Conservation (phyloP, 106 monocot genomes). For the Platanthera zijinensis region DNA sequence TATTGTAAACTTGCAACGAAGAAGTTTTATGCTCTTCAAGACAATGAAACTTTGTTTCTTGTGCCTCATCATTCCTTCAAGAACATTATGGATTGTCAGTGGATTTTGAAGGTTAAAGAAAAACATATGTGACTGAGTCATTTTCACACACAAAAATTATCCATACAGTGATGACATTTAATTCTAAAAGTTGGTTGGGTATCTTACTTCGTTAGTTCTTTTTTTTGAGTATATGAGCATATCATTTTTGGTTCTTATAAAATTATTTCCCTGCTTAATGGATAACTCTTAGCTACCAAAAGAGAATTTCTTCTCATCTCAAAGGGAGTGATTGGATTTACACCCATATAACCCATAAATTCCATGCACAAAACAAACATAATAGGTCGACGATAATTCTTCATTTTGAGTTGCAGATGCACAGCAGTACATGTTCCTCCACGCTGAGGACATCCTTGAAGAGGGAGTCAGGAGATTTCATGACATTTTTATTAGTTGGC, state of each 20-base stretch:
- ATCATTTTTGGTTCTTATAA: slow-evolving; percentile 3
- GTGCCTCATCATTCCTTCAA: no score
- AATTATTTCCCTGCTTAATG: background rate
- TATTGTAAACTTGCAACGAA: no score
- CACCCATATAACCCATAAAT: background rate
- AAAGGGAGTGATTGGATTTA: slow-evolving; percentile 1
- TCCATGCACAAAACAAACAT: background rate
- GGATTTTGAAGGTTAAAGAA: no score
- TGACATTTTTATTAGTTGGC: background rate
- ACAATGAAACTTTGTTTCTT: no score
- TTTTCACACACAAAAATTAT: background rate
- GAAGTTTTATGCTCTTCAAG: no score
- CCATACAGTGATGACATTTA: slow-evolving; percentile 10
- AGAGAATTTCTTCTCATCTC: background rate
- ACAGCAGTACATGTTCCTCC: background rate
- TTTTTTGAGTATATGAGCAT: slow-evolving; percentile 15
- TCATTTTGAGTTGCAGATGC: background rate
- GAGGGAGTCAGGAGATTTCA: background rate
- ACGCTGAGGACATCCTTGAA: background rate
- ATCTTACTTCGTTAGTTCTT: slow-evolving; percentile 7
- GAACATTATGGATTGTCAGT: no score
- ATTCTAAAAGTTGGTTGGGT: slow-evolving; percentile 15
- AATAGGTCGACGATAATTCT: background rate
- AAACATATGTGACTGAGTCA: no score
- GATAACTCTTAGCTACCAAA: slow-evolving; percentile 9